phyloP scores from a whole-genome alignment of 176 grass and related monocot genomes.

The Phyllostachys edulis region DNA sequence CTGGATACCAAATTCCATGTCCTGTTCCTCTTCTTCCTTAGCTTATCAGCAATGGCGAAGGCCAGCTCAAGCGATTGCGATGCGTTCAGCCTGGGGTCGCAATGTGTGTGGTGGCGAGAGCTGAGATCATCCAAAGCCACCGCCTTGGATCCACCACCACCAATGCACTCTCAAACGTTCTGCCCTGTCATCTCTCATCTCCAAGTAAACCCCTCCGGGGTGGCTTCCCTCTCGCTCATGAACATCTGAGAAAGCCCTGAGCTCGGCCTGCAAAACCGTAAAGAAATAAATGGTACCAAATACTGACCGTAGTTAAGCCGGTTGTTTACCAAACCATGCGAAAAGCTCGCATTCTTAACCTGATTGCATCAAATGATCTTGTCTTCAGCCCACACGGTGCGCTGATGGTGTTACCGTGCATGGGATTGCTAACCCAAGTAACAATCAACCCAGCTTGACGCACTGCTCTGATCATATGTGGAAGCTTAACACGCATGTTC shows the following conservation, averaged over 20 bases:
- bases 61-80: conserved; percentile 56
- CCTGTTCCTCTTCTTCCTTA: conserved; percentile 44
- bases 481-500: conserved; percentile 53
- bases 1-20: conserved; percentile 8
- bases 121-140: conserved; percentile 55
- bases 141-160: conserved; percentile 39
- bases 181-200: conserved; percentile 65
- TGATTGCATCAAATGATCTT: conserved; percentile 50
- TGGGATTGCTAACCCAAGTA: conserved; percentile 61
- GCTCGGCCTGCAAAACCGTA: conserved; percentile 43
- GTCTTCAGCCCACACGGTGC: conserved; percentile 59
- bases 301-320: background rate
- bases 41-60: conserved; percentile 49
- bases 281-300: background rate
- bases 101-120: conserved; percentile 52
- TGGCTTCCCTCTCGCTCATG: conserved; percentile 59
- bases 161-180: conserved; percentile 60
- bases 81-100: conserved; percentile 60
- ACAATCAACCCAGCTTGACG: conserved; percentile 50
- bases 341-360: conserved; percentile 12
- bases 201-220: conserved; percentile 49
- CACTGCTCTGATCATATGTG: conserved; percentile 54
- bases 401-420: conserved; percentile 68
- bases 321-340: background rate
- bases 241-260: conserved; percentile 62